Conservation (phyloP, 805 yeast species). For the Ogataea populi-albae region DNA sequence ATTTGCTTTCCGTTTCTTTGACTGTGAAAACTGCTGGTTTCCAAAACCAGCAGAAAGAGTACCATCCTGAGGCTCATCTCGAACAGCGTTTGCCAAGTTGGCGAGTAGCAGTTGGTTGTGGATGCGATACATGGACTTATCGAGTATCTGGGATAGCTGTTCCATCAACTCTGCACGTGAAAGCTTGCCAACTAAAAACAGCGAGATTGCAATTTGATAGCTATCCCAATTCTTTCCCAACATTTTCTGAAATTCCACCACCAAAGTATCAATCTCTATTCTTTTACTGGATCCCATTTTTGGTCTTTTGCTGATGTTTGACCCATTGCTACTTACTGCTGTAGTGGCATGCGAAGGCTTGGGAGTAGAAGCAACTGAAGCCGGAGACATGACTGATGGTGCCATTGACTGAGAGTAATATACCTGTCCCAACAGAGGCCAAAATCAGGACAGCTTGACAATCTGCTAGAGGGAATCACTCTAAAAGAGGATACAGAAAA, state of each 20-base stretch:
- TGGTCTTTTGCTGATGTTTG: constrained; percentile 4
- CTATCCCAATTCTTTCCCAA: constrained; percentile 83
- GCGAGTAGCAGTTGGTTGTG: constrained; percentile 84
- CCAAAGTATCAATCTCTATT: constrained; percentile 61
- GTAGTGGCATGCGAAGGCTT: constrained; percentile 7
- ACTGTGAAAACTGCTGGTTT: constrained; percentile 25
- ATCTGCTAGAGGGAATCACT: too few species aligned
- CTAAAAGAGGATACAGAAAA: too few species aligned
- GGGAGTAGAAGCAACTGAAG: constrained; percentile 10
- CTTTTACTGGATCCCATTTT: constrained; percentile 33
- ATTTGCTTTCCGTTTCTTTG: constrained; percentile 43
- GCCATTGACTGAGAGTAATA: too few species aligned
- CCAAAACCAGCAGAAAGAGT: constrained; percentile 48
- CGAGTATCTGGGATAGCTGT: constrained; percentile 56
- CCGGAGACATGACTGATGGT: constrained; percentile 12
- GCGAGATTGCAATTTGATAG: constrained; percentile 75
- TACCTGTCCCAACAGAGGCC: too few species aligned
- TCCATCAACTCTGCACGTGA: constrained; percentile 71
- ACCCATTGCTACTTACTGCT: constrained; percentile 7
- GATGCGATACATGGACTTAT: constrained; percentile 47
- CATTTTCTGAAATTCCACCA: constrained; percentile 66
- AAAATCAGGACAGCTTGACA: too few species aligned
- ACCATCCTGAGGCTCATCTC: constrained; percentile 68
- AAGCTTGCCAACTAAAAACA: constrained; percentile 74
- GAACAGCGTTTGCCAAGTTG: constrained; percentile 77